Base-by-base conservation (phyloP, 768 basidiomycete genomes). In the Trametes villosa region DNA sequence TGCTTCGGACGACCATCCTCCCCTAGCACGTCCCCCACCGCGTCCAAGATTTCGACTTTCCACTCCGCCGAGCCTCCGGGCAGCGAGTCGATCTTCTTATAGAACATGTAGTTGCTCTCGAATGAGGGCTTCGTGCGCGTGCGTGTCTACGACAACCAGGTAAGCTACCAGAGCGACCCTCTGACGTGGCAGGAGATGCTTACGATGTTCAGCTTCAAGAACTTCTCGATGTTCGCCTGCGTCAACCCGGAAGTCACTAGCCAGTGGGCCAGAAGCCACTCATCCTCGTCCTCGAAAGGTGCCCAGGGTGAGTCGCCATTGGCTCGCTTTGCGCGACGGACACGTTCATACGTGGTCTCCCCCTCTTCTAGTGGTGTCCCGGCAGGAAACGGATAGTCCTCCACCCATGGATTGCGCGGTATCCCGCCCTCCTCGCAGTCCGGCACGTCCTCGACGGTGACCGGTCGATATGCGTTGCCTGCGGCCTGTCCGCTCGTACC, bases 261-360 rank as follows among this genome's bases (percentile, higher is more conserved):
- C 65, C 68, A 70, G 2, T 45, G 31, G 2, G 65, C 66, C 0
- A 70, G 50, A n/a, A 62, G 38, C 68, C 69, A 70, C 38, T 70
- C 66, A 0, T 65, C 62, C 30, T 59, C 33, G 44, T 20, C 22
- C 13, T 38, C 57, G 38, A 66, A 69, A 12, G 68, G 63, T 6
- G 59, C 50, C 62, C 63, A 69, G 17, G 42, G 55, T 3, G 40
- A 17, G 22, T 34, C 33, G 7, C 40, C 40, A 3, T 12, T 22
- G n/a, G 48, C 52, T 6, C 41, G 8, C 24, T 62, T 29, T 26
- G 49, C 24, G 8, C 47, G 17, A 9, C 24, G 41, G 51, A 53
- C 53, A 11, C 27, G 18, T 52, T 66, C 62, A 31, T 64, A 68
- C 15, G 4, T 15, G 0, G 65, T 64, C 46, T 59, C 57, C 0